Base-by-base conservation (phyloP, 1,139 yeast species). In the Nakaseomyces glabratus region DNA sequence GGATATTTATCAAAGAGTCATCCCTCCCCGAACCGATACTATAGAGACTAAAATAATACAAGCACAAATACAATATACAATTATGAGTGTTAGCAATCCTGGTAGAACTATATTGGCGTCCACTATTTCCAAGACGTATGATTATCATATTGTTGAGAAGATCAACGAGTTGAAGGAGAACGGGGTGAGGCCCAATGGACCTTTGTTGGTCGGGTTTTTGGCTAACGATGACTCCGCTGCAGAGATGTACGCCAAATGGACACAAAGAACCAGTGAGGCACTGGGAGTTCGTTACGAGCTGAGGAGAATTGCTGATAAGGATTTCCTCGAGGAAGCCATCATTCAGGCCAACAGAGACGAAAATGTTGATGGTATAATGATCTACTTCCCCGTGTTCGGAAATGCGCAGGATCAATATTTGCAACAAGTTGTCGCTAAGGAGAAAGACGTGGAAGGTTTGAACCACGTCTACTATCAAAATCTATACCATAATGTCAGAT, bases 371-470 rank as follows among this genome's bases (percentile, higher is more conserved):
- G 98, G 98, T 19, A 90, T 90, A 46, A 86, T 90, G 86, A 90
- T 90, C n/a, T 90, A 90, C 60, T 90, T 88, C 71, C 98, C 98
- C 1, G 97, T 90, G 3, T 90, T 85, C 61, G 95, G 95, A 2
- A 85, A 84, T 55, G 73, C 82, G 42, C 98, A 90, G 61, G 98
- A 90, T 57, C 95, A 82, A 59, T 90, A 93, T 57, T 62, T 90
- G 38, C 97, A 90, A 61, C 97, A 90, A 61, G 80, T 86, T 42
- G 86, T 90, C 9, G 65, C 61, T 4, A 48, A 80, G 20, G 88
- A 84, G 44, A 90, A 90, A 58, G 98, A 90, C 51, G 97, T 93
- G 16, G 98, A 90, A 61, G 98, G 98, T 2, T 67, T 90, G 49
- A 85, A 90, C 54, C 90, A 85, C 61, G 64, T 82, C 51, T 90